phyloP scores from a whole-genome alignment of 306 rosid genomes.

The Dalbergia cultrata region DNA sequence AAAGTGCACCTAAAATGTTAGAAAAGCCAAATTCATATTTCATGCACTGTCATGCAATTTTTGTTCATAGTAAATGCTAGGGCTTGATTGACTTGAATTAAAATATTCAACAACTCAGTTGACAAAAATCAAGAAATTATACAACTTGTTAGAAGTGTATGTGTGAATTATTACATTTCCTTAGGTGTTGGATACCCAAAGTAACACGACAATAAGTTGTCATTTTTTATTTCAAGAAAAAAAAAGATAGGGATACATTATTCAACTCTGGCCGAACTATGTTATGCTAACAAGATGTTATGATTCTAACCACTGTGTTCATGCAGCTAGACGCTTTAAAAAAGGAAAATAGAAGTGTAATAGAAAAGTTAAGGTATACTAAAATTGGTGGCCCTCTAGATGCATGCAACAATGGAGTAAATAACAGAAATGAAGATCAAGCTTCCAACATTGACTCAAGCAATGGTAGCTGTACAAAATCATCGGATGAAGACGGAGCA shows the following conservation, averaged over 20 bases:
- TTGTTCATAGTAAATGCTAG: not conserved
- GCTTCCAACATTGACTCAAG: constrained; percentile 55
- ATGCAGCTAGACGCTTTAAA: constrained; percentile 69
- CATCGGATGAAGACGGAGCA: constrained; percentile 54
- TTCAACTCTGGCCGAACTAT: constrained; percentile 15
- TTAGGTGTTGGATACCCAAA: not conserved
- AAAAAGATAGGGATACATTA: not conserved
- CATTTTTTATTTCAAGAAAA: not conserved
- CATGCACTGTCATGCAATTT: not conserved
- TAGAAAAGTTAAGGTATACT: constrained; percentile 53
- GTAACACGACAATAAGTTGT: constrained; percentile 14
- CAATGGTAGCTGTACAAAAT: constrained; percentile 56
- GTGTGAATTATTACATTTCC: constrained; percentile 22
- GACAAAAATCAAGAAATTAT: constrained; percentile 4
- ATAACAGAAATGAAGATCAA: constrained; percentile 55
- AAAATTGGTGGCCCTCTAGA: constrained; percentile 42
- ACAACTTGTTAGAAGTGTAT: constrained; percentile 6
- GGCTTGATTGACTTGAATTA: not conserved
- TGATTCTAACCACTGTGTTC: constrained; percentile 22
- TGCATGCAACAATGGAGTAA: constrained; percentile 48
- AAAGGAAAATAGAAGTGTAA: constrained; percentile 65
- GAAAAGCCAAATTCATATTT: not conserved
- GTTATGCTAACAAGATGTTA: constrained; percentile 1
- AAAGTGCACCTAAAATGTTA: too few species aligned
- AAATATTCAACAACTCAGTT: constrained; percentile 12